Evolutionary conservation across 768 basidiomycete species (phyloP), one percentile per base, ranked within the genome.

Genomic region (Amanita polypyramis): DNA sequence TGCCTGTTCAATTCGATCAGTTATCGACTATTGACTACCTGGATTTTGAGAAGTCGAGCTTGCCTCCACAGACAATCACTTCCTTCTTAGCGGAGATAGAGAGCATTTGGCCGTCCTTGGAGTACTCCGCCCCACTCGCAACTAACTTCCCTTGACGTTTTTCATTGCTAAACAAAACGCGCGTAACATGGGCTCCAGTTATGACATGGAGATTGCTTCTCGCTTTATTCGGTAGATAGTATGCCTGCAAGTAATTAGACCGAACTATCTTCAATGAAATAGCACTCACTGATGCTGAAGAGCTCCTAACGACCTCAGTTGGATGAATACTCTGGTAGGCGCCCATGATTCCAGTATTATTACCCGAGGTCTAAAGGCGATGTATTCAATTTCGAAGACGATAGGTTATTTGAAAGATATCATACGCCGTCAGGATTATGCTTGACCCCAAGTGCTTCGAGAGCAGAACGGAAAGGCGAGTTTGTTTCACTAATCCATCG

Each of bases 41-140:
- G 8, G 36, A 40, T 32, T 17, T 29, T 8, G 14, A 15, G 36
- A 35, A 17, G 19, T 5, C 15, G 23, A 39, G 17, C 12, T 20
- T 33, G 54, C 62, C 65, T 29, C 60, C 60, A 21, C 59, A 58
- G 4, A 74, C 56, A 47, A 74, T 67, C 34, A 75, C 70, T 53
- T 75, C 72, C 45, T 64, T 65, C 49, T 53, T 59, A 21, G 65
- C 67, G 27, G 60, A 58, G 12, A 68, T 62, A 11, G 57, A 52
- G 47, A 60, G 60, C 15, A 38, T 48, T n/a, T 52, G 17, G 1
- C 52, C 54, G 41, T 53, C 38, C 14, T 39, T 43, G 23, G 21
- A 19, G 37, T 54, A 43, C 29, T 51, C 48, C 12, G 45, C 51
- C n/a, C 51, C 54, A 38, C 37, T 39, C 10, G 52, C 54, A 23